Conservation (phyloP, 192 early-diverging fungal species). For the Backusella parvicylindrica region DNA sequence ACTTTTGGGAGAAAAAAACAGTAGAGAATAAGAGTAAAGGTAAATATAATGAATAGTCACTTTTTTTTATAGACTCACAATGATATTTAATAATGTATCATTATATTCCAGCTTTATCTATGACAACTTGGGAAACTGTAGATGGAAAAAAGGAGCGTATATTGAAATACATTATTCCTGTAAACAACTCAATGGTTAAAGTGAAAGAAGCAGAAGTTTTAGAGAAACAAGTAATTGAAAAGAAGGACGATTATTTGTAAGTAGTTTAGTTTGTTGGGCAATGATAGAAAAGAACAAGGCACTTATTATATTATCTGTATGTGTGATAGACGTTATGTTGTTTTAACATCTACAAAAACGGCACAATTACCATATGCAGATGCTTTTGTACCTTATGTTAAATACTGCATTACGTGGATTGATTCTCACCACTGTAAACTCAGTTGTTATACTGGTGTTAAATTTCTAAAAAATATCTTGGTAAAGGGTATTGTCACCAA, state of each 20-base stretch:
- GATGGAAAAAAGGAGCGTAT: constrained; percentile 35
- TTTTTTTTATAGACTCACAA: background rate
- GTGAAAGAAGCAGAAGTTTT: constrained; percentile 65
- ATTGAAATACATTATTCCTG: constrained; percentile 63
- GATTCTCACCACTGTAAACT: constrained; percentile 52
- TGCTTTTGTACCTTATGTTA: constrained; percentile 36
- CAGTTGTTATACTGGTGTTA: constrained; percentile 55
- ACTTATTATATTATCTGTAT: background rate
- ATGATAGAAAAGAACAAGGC: background rate
- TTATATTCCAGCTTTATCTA: background rate
- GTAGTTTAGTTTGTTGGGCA: background rate
- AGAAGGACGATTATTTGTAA: constrained; percentile 57
- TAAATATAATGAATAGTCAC: background rate
- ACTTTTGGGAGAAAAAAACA: constrained; percentile 5
- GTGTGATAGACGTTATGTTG: constrained; percentile 41
- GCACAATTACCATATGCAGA: constrained; percentile 41
- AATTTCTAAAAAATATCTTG: constrained; percentile 67
- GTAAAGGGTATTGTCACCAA: constrained; percentile 63
- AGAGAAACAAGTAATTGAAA: constrained; percentile 51
- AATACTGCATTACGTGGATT: constrained; percentile 71
- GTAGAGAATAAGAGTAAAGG: constrained; percentile 12
- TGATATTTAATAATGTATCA: too few species aligned
- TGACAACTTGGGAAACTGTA: constrained; percentile 7
- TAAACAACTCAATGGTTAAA: constrained; percentile 75
- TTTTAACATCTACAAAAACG: constrained; percentile 48